Base-by-base conservation (phyloP, 2,329 filamentous ascomycete genomes). In the Pseudocercospora crystallina region DNA sequence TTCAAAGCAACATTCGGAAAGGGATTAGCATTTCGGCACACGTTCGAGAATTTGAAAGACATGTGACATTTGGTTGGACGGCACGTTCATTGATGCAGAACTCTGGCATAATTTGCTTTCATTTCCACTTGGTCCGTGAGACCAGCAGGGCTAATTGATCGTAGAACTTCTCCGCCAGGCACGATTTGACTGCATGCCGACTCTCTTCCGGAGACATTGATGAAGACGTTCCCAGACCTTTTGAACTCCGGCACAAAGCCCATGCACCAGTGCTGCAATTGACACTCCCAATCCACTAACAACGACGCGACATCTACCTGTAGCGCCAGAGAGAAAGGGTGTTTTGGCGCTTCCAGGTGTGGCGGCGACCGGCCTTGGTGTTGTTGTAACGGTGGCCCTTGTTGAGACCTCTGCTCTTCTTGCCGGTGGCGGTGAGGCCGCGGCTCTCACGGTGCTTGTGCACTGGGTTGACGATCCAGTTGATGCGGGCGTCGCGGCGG, bases 271-370 rank as follows among this genome's bases (percentile, higher is more conserved):
- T 43, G 43, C 39, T 43, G 43, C 40, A 51, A 43, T 39, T 37
- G 50, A 48, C 43, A 39, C 43, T 42, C 29, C 40, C 49, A 29
- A 43, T 34, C 20, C 20, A 7, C 20, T 26, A 26, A 26, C 47
- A 38, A 51, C 51, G 54, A 42, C 43, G 34, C 47, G 31, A 38
- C 59, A 45, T 64, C 80, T 89, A 96, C 80, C 91, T 85, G 89
- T 96, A 96, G 78, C 91, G 86, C 91, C 92, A 96, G 76, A 96
- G 89, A 71, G 89, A 95, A 76, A 96, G 86, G 78, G 92, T 99
- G 88, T 99, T 99, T 84, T 96, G 90, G 76, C 89, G 85, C 89
- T 96, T 96, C 95, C 94, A 99, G 76, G 92, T 99, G 90, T 99
- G 96, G 84, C 95, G 92, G 78, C 94, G 86, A 72, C 94, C 94